Evolutionary conservation across 441 rosid species (phyloP).

Genomic region (Isatis lusitanica): DNA sequence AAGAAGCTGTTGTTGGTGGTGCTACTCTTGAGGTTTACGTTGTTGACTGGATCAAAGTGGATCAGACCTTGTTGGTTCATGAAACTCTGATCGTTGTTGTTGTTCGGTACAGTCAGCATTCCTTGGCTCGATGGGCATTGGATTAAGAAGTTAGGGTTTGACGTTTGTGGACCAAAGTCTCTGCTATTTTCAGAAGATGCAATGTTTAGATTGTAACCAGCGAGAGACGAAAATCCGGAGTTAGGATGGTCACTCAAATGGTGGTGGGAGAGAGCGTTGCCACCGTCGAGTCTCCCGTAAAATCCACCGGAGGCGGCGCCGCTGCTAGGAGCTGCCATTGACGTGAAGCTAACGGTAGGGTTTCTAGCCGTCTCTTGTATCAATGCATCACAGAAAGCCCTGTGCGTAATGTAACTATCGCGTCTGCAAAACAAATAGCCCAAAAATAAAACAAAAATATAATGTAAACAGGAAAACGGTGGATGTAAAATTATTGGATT

Average conservation of each 20-base stretch:
- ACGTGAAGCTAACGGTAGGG: conserved; percentile 51
- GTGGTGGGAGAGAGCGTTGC: conserved; percentile 23
- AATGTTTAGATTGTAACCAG: conserved; percentile 36
- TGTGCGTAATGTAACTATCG: conserved; percentile 81
- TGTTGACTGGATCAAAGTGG: conserved; percentile 31
- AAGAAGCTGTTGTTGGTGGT: conserved; percentile 34
- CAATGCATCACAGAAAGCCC: conserved; percentile 82
- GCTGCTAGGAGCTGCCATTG: conserved; percentile 34
- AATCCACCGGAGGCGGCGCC: conserved; percentile 35
- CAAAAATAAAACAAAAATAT: neutral
- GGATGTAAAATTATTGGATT: neutral
- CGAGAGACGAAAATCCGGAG: conserved; percentile 22
- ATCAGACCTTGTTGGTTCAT: conserved; percentile 34
- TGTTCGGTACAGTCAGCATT: conserved; percentile 13
- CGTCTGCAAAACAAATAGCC: conserved; percentile 48
- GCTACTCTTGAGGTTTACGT: conserved; percentile 27
- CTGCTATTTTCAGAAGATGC: conserved; percentile 44
- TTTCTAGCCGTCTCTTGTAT: conserved; percentile 75
- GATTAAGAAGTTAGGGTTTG: conserved; percentile 35
- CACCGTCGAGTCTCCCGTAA: conserved; percentile 49
- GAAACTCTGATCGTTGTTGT: conserved; percentile 34
- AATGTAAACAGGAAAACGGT: neutral
- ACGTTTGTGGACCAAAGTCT: conserved; percentile 42
- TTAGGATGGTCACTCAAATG: conserved; percentile 16
- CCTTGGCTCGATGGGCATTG: conserved; percentile 32